Conservation (phyloP, 2,329 filamentous ascomycete genomes). For the Sporothrix globosa region DNA sequence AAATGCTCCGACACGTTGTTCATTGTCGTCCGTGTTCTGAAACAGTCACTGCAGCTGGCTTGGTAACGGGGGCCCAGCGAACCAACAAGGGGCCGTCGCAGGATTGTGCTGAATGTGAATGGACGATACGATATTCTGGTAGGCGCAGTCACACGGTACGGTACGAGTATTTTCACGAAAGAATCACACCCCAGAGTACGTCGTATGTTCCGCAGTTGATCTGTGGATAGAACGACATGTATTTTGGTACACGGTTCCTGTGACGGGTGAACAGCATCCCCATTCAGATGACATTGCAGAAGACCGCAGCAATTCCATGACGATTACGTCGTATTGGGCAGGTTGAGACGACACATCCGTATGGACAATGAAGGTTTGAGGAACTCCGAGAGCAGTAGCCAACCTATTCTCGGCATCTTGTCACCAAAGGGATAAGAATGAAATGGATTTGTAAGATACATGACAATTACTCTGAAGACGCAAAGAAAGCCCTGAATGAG, state of each 20-base stretch:
- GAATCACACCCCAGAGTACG: neutral
- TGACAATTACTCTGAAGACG: neutral
- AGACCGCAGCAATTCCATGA: too few species aligned
- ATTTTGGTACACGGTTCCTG: too few species aligned
- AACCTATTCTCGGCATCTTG: too few species aligned
- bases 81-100: neutral
- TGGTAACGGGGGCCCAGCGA: neutral
- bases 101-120: neutral
- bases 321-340: too few species aligned
- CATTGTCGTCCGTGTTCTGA: neutral
- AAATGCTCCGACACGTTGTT: neutral
- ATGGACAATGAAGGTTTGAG: too few species aligned
- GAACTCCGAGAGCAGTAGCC: too few species aligned
- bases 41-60: neutral
- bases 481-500: neutral
- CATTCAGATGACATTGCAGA: too few species aligned
- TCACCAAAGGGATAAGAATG: neutral
- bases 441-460: constrained; percentile 8
- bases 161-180: neutral
- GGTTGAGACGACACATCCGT: too few species aligned
- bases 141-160: neutral
- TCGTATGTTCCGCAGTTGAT: too few species aligned
- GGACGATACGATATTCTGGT: neutral
- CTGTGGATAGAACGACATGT: too few species aligned
- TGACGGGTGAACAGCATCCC: too few species aligned